phyloP scores from a whole-genome alignment of 306 rosid species.

The Datisca glomerata region DNA sequence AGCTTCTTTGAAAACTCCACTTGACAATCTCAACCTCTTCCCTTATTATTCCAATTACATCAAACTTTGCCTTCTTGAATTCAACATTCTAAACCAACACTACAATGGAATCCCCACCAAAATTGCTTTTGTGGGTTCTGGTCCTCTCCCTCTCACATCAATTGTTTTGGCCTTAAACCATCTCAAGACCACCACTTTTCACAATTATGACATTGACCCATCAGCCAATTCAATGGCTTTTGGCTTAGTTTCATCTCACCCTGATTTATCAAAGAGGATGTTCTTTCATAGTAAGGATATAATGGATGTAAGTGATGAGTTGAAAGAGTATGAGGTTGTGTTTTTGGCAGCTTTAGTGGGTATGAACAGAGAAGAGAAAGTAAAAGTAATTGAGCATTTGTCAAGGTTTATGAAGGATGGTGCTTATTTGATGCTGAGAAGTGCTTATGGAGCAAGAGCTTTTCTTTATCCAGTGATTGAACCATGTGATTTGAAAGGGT shows the following conservation, averaged over 20 bases:
- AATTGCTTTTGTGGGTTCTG: conserved; percentile 75
- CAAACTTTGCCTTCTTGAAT: conserved; percentile 67
- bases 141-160: conserved; percentile 82
- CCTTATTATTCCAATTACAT: conserved; percentile 75
- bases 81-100: conserved; percentile 40
- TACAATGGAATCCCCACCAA: conserved; percentile 19
- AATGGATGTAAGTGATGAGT: conserved; percentile 30
- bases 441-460: conserved; percentile 85
- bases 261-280: conserved; percentile 55
- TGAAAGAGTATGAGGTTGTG: conserved; percentile 54
- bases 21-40: conserved; percentile 45
- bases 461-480: conserved; percentile 84
- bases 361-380: conserved; percentile 56
- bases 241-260: conserved; percentile 33
- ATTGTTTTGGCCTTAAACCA: conserved; percentile 63
- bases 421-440: conserved; percentile 63
- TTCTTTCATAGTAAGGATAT: conserved; percentile 55
- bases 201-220: conserved; percentile 65
- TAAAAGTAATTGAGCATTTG: conserved; percentile 43
- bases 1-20: conserved; percentile 36
- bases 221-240: conserved; percentile 53
- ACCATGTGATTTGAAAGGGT: conserved; percentile 46
- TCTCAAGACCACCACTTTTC: conserved; percentile 48
- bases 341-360: conserved; percentile 88
- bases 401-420: conserved; percentile 54